Conservation (phyloP, 164 flowering plant genomes). For the Berberis thunbergii region DNA sequence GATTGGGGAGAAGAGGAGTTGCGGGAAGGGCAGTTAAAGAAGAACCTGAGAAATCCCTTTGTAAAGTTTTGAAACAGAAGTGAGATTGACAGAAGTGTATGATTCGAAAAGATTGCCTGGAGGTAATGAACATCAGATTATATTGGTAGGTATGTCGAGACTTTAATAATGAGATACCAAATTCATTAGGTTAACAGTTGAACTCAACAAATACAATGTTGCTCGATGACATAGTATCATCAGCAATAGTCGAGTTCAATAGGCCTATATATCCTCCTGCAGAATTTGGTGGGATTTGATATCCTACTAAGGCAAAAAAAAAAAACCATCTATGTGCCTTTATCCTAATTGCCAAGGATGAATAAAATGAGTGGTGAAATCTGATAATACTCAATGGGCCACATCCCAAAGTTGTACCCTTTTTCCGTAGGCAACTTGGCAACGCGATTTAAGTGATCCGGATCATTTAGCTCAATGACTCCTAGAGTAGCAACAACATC, state of each 20-base stretch:
- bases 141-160: too few relatives aligned
- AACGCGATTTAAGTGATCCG: conserved; percentile 4
- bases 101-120: too few relatives aligned
- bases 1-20: too few relatives aligned
- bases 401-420: conserved; percentile 24
- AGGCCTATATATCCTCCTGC: conserved; percentile 19
- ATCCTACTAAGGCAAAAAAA: conserved; percentile 21
- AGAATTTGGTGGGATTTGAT: conserved; percentile 20
- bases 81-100: too few relatives aligned
- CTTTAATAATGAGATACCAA: too few relatives aligned
- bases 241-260: conserved; percentile 10
- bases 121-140: too few relatives aligned
- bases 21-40: too few relatives aligned
- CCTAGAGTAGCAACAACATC: conserved; percentile 24
- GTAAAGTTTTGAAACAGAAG: too few relatives aligned
- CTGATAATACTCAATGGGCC: conserved; percentile 13
- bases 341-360: conserved; percentile 3
- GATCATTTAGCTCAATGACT: conserved; percentile 11
- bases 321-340: conserved; percentile 2
- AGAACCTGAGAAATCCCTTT: too few relatives aligned
- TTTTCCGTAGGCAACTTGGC: conserved; percentile 12
- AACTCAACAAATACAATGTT: conserved; percentile 19
- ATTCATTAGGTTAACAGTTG: conserved; percentile 13
- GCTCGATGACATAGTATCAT: neutral
- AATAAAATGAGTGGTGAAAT: conserved; percentile 27